Base-by-base conservation (phyloP, 768 basidiomycete genomes). In the Suillus weaverae region DNA sequence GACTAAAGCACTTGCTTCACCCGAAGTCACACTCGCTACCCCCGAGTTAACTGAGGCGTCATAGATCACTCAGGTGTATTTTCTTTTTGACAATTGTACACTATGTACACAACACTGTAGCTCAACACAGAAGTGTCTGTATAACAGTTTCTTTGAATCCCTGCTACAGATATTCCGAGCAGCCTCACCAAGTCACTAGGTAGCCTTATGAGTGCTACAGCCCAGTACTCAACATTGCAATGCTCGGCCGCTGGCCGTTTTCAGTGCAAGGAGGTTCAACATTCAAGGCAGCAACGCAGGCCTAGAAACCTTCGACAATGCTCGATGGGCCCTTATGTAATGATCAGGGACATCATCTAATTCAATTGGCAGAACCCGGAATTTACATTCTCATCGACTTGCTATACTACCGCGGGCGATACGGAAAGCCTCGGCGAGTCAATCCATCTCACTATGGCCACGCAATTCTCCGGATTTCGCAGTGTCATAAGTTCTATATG, bases 401-500 rank as follows among this genome's bases (percentile, higher is more conserved):
- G 72, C 54, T 55, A 69, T 22, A 72, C 72, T 26, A 72, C 72
- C 10, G 65, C 61, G 18, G 71, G 71, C 13, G 62, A 67, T 20
- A 26, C 22, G 5, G 54, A 43, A 35, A 64, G 60, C 2, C 65
- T 65, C 2, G 70, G 69, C 20, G 72, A 73, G 57, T 59, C 63
- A 2, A 51, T 71, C 14, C 71, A 72, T 56, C 64, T 73, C 5
- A 69, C 68, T 20, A 64, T 70, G 8, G 69, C 66, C 5, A 62
- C 72, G 67, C 63, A 71, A 43, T 62, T 68, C 18, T 64, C 66
- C 6, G 71, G 70, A 2, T 70, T 61, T 51, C 63, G 60, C 39
- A 69, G 72, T 51, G 72, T 71, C 7, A 41, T 73, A 14, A 69
- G 62, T 41, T 70, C 72, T 11, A 62, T 70, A 63, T 73, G 71